These are phyloP conservation scores for Colletotrichum simmondsii DNA, from an alignment of 2,329 filamentous ascomycete species.

Conservation along the genomic window DNA sequence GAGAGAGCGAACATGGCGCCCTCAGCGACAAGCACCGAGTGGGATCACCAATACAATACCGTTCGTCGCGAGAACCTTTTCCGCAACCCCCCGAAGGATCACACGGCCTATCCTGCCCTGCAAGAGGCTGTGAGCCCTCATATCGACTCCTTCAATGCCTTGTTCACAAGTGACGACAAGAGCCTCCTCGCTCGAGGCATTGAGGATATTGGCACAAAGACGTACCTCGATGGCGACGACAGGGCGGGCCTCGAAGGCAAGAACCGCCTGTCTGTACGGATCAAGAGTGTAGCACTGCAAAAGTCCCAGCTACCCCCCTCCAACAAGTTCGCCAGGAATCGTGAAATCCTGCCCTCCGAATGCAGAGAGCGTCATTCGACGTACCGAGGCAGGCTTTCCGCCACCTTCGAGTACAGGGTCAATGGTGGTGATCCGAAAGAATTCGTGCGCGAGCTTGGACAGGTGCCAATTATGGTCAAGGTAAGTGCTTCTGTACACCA, in stretches of 20 bases:
- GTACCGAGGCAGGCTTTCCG: slow-evolving; percentile 88
- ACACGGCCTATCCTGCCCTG: slow-evolving; percentile 87
- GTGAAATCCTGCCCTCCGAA: slow-evolving; percentile 91
- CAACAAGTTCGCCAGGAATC: slow-evolving; percentile 86
- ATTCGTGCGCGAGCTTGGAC: slow-evolving; percentile 85
- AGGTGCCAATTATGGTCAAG: slow-evolving; percentile 93
- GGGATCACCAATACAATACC: slow-evolving; percentile 89
- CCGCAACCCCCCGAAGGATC: slow-evolving; percentile 86
- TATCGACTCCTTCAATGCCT: slow-evolving; percentile 93
- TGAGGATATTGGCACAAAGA: slow-evolving; percentile 89
- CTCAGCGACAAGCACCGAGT: slow-evolving; percentile 72
- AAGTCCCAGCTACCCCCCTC: slow-evolving; percentile 81
- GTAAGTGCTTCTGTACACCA: slow-evolving; percentile 57
- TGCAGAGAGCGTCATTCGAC: slow-evolving; percentile 93
- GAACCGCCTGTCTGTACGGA: slow-evolving; percentile 82
- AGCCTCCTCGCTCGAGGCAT: slow-evolving; percentile 77
- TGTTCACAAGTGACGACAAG: slow-evolving; percentile 78
- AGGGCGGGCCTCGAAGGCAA: slow-evolving; percentile 66
- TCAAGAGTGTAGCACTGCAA: slow-evolving; percentile 85
- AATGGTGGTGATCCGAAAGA: slow-evolving; percentile 89
- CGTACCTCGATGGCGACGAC: slow-evolving; percentile 85
- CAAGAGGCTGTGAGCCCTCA: slow-evolving; percentile 90
- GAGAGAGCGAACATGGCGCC: slow-evolving; percentile 60
- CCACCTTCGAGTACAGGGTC: slow-evolving; percentile 84
- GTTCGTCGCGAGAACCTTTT: slow-evolving; percentile 90